Base-by-base conservation (phyloP, 1,139 yeast species). In the Saccharomyces hybrid region DNA sequence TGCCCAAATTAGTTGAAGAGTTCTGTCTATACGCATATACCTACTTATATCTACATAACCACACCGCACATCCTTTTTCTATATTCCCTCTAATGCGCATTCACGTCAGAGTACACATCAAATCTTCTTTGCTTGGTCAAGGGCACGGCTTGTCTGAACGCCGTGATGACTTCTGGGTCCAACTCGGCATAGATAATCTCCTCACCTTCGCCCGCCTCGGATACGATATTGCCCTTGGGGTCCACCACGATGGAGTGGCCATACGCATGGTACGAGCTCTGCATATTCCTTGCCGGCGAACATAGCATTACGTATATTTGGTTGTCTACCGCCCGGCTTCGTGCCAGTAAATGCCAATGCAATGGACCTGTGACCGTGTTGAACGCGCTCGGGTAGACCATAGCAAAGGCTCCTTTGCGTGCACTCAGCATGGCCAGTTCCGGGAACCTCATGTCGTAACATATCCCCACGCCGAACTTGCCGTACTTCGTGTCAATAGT, bases 331-430 rank as follows among this genome's bases (percentile, higher is more conserved):
- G 97, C 95, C 59, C 98, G 77, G 1, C 95, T 79, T 57, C 91
- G 78, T 1, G 95, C 97, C 57, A 91, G 78, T 61, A 90, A 76
- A 61, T 85, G 86, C 98, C 98, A 91, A 70, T 89, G 97, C 66
- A 88, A 75, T 0, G 98, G 98, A 0, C 98, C 98, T 0, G 98
- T 91, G 31, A 93, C 88, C 24, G 96, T 88, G 75, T 91, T 91
- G 75, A 91, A 91, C 0, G 98, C 98, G 53, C 97, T 96, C 0
- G 98, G 98, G 62, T 89, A 90, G 53, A 89, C 77, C 93, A 90
- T 86, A 41, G 95, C 95, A 72, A 89, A 89, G 0, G 96, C 84
- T 55, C 82, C 82, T 42, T 75, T 70, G 60, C 97, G 79, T 3
- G 95, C 83, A 7, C 95, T 90, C 24, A 85, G 77, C 62, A 83